phyloP scores from a whole-genome alignment of 2,329 filamentous ascomycete genomes.

The Trichoderma sp. region DNA sequence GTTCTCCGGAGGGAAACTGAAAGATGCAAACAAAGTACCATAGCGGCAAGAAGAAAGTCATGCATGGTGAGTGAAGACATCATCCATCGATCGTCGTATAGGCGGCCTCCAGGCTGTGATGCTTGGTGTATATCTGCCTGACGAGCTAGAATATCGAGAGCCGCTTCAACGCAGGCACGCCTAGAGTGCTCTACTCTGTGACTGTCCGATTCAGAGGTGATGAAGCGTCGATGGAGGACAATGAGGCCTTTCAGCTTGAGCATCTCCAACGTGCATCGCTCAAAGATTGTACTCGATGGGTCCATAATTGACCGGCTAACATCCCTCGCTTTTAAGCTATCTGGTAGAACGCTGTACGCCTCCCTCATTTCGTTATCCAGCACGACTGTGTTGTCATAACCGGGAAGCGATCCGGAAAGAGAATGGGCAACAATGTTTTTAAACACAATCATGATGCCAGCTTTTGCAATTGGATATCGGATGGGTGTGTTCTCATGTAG shows the following conservation, averaged over 20 bases:
- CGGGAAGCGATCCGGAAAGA: not conserved
- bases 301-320: slow-evolving; percentile 4
- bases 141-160: slow-evolving; percentile 3
- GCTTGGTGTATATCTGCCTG: slow-evolving; percentile 12
- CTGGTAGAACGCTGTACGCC: not conserved
- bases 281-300: slow-evolving; percentile 1
- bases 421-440: slow-evolving; percentile 17
- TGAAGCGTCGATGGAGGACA: slow-evolving; percentile 10
- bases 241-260: slow-evolving; percentile 6
- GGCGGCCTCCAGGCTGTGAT: not conserved
- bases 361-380: slow-evolving; percentile 7
- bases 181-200: slow-evolving; percentile 8
- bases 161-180: slow-evolving; percentile 6
- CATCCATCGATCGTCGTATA: slow-evolving; percentile 7
- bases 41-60: slow-evolving; percentile 15
- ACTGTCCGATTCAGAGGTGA: not conserved
- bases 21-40: slow-evolving; percentile 13
- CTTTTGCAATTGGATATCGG: slow-evolving; percentile 5
- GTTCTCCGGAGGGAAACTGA: not conserved
- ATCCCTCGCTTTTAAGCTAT: not conserved
- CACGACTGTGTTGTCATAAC: not conserved
- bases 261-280: slow-evolving; percentile 4
- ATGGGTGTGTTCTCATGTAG: slow-evolving; percentile 1
- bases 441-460: slow-evolving; percentile 9
- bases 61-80: slow-evolving; percentile 1